Base-by-base conservation (phyloP, 2,329 filamentous ascomycete species). In the Cladosporium colombiae region DNA sequence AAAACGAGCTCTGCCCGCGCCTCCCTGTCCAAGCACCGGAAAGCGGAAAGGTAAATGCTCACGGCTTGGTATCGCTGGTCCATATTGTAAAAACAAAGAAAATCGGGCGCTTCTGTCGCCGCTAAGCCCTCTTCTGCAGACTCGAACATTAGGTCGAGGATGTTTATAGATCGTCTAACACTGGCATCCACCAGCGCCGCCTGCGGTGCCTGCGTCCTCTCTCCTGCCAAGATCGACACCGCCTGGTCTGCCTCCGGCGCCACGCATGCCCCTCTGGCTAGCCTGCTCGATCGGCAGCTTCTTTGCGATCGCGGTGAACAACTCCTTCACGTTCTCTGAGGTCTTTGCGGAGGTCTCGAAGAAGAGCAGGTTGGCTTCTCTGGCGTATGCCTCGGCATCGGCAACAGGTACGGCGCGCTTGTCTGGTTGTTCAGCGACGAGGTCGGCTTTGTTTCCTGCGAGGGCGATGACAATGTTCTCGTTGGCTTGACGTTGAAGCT, bases 391-490 rank as follows among this genome's bases (percentile, higher is more conserved):
- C 81, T 97, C 93, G 71, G 95, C 96, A 74, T 99, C 95, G 71
- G 90, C 90, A 25, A 91, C 90, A 68, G 89, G 78, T 68, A 99
- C 95, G 50, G 93, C 95, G 75, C 95, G 91, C 87, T 98, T 98
- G 79, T 97, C 94, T 57, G 94, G 94, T 77, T 92, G 91, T 76
- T 97, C 93, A 69, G 89, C 93, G 69, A 97, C 95, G 73, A 99
- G 84, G 85, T 99, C 95, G 76, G 97, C 85, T 83, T 99, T 98
- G 86, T 99, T 99, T 69, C 95, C 95, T 62, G 94, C 95, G 52
- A 99, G 88, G 56, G 95, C 95, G 76, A 99, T 99, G 80, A 99
- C 93, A 79, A 99, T 99, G 81, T 98, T 98, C 81, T 99, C 95
- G 83, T 98, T 99, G 69, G 96, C 95, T 82, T 99, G 95, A 77